Evolutionary conservation across 2,329 filamentous ascomycete species (phyloP).

Genomic region (Sporothrix curviconia): DNA sequence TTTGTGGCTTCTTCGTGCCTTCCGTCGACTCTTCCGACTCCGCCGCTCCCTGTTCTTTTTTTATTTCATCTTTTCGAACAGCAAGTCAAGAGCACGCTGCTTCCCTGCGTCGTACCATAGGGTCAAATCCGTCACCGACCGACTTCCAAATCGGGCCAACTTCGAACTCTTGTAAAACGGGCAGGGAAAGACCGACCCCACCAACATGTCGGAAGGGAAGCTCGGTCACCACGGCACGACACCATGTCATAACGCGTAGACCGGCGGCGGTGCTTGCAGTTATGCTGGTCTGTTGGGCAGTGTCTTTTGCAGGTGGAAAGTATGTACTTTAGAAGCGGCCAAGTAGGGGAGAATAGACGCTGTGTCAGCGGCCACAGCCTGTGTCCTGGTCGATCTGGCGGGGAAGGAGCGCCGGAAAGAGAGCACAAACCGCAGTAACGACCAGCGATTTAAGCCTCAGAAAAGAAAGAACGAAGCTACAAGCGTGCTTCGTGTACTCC

Average conservation of each 20-base stretch:
- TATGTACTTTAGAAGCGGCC: too few species aligned
- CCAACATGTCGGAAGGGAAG: neutral
- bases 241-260: too few species aligned
- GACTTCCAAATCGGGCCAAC: neutral
- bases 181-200: neutral
- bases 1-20: neutral
- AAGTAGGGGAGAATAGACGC: neutral
- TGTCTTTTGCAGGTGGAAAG: too few species aligned
- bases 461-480: neutral
- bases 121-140: constrained; percentile 16
- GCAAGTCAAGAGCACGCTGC: constrained; percentile 12
- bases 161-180: neutral
- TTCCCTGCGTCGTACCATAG: constrained; percentile 15
- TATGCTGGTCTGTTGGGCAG: too few species aligned
- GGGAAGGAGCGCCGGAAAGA: neutral
- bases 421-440: neutral
- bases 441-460: neutral
- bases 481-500: neutral
- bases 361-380: neutral
- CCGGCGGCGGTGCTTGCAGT: too few species aligned
- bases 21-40: too few species aligned
- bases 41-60: too few species aligned
- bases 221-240: neutral
- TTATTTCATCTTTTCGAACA: too few species aligned
- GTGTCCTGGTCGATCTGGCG: neutral